Base-by-base conservation (phyloP, 768 basidiomycete species). In the Xerocomus spinulosus region DNA sequence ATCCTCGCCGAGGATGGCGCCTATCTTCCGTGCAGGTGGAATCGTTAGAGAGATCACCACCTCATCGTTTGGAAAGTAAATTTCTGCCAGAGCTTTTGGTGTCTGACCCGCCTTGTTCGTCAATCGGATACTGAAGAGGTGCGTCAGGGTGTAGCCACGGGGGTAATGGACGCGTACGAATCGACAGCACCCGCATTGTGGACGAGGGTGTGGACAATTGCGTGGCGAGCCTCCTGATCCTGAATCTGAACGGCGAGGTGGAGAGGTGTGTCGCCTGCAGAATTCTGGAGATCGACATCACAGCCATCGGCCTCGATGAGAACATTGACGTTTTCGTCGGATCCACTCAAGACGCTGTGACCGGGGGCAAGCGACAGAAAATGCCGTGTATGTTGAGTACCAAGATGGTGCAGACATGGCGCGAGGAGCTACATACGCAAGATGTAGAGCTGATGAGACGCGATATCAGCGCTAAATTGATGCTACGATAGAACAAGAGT, bases 201-300 rank as follows among this genome's bases (percentile, higher is more conserved):
- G 3, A 66, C 54, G 13, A 65, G 61, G 20, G 39, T 21, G 4
- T 20, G 50, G n/a, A 68, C 58, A 35, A 65, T 59, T 14, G 29
- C 54, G 18, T 18, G 48, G 24, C 63, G 63, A 18, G 9, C 25
- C 12, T 42, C 25, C 3, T 21, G 38, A 39, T 61, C 46, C 20
- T 30, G 18, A 17, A 64, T 50, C 34, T 48, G 40, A 28, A 66
- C 55, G 5, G 66, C 64, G 34, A 66, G 52, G 29, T 68, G 55
- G 21, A 66, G 53, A 2, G 64, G 64, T 10, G 64, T 68, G 14
- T 66, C 36, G 3, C 64, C 59, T n/a, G 39, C 24, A 5, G 30
- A 48, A 39, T 66, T 66, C 47, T 50, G 53, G 10, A 50, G 52
- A 33, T 66, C 64, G 30, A 66, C 64, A 7, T 64, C 63, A 43